Evolutionary conservation across 176 grass and related monocot genomes (phyloP).

Genomic region (Hordeum marinum): DNA sequence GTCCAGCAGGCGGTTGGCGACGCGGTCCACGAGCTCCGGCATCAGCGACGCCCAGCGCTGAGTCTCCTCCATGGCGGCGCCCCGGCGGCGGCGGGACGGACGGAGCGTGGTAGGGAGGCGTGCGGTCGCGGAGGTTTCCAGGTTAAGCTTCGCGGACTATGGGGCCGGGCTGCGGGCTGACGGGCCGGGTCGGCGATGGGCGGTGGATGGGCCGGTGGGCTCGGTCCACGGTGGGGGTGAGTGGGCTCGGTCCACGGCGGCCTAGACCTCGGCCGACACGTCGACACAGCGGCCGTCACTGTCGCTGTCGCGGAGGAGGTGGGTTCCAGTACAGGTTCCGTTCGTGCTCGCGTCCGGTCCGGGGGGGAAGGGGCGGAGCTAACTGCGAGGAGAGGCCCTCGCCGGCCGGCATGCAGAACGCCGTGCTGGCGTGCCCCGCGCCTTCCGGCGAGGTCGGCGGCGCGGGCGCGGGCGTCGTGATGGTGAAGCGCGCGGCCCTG

Average conservation of each 20-base stretch:
- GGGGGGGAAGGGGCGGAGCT: not conserved
- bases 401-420: not conserved
- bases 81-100: too few species aligned
- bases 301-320: not conserved
- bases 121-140: too few species aligned
- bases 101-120: too few species aligned
- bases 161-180: too few species aligned
- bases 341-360: not conserved
- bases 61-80: too few species aligned
- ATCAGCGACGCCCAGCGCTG: not conserved
- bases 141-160: too few species aligned
- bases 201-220: not conserved
- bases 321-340: too few species aligned
- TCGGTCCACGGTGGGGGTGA: not conserved
- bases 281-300: not conserved
- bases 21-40: not conserved
- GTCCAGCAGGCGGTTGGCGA: not conserved
- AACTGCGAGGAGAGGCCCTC: not conserved
- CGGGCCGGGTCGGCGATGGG: not conserved
- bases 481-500: constrained; percentile 37
- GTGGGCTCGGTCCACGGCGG: not conserved
- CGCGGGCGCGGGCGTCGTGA: constrained; percentile 28
- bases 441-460: not conserved
- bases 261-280: not conserved
- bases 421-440: constrained; percentile 18